phyloP scores from a whole-genome alignment of 2,329 filamentous ascomycete genomes.

The Chrysoporthe deuterocubensis region DNA sequence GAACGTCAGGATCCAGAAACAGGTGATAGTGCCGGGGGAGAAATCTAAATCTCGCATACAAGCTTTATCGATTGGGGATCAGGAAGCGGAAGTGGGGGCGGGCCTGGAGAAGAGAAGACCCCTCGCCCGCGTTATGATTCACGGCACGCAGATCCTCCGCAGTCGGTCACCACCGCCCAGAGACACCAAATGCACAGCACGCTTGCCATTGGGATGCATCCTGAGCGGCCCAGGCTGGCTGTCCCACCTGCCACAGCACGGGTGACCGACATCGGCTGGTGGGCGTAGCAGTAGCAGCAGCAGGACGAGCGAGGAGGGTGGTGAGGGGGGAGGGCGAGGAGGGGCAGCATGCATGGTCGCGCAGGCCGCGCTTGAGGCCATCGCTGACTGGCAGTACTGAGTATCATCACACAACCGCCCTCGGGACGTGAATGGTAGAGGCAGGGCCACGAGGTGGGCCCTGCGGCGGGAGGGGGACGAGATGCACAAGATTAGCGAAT shows the following conservation, averaged over 20 bases:
- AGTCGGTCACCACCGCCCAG: background rate
- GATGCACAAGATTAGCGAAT: constrained; percentile 2
- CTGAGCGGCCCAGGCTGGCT: too few species aligned
- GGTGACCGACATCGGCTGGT: constrained; percentile 13
- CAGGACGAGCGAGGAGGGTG: background rate
- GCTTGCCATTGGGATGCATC: too few species aligned
- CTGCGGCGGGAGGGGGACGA: background rate
- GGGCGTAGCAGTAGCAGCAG: too few species aligned
- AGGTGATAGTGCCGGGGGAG: background rate
- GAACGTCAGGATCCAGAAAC: constrained; percentile 7
- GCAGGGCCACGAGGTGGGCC: too few species aligned
- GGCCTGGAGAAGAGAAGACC: background rate
- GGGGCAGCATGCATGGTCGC: background rate
- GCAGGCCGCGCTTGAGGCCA: constrained; percentile 13
- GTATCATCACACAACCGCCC: background rate
- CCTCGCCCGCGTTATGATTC: background rate
- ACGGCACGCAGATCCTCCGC: background rate
- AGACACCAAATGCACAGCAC: too few species aligned
- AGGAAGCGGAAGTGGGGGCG: background rate
- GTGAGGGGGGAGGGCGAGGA: too few species aligned
- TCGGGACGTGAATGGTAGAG: background rate
- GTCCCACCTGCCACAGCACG: background rate
- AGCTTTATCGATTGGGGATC: constrained; percentile 9
- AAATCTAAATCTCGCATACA: background rate
- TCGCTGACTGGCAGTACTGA: constrained; percentile 3